Base-by-base conservation (phyloP, 495 filamentous ascomycete species). In the Sordaria brevicollis region DNA sequence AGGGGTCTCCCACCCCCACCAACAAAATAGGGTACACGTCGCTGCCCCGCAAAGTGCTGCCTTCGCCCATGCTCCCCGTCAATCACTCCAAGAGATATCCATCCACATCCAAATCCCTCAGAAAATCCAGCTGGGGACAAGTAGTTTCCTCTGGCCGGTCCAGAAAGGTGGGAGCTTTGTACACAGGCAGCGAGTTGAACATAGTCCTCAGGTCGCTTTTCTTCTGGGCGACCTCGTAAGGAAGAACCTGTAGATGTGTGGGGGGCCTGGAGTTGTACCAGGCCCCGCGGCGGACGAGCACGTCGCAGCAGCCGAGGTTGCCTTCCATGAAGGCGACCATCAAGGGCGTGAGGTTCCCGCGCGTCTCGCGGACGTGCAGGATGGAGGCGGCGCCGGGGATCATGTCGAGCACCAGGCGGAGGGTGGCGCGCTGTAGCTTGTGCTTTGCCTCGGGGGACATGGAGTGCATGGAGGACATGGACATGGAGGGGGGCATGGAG, bases 231-330 rank as follows among this genome's bases (percentile, higher is more conserved):
- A n/a, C n/a, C n/a, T n/a, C n/a, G n/a, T n/a, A n/a, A n/a, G n/a
- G n/a, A n/a, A n/a, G n/a, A n/a, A n/a, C n/a, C n/a, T n/a, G n/a
- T n/a, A n/a, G n/a, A n/a, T n/a, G n/a, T n/a, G n/a, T n/a, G n/a
- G n/a, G n/a, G n/a, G n/a, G n/a, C n/a, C n/a, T n/a, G n/a, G n/a
- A n/a, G n/a, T n/a, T n/a, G n/a, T n/a, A n/a, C 9, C 69, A 41
- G 35, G 68, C 75, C 25, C 76, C 77, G 8, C 54, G 69, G 19
- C 74, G 70, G 4, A 80, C 65, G 2, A 81, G 65, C 2, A 76
- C 33, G 31, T 78, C 71, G 62, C 74, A 76, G 10, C 77, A 67
- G 10, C 69, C 43, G 13, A 72, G 35, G 49, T 76, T 75, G 17
- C 31, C 38, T 6, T 65, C 65, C 7, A 35, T 10, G 37, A 75